Percentiles rank a stretch among this genome's conserved stretches.
phyloP scores from a whole-genome alignment of 2,329 filamentous ascomycete genomes.

The Penicillium sp. region DNA sequence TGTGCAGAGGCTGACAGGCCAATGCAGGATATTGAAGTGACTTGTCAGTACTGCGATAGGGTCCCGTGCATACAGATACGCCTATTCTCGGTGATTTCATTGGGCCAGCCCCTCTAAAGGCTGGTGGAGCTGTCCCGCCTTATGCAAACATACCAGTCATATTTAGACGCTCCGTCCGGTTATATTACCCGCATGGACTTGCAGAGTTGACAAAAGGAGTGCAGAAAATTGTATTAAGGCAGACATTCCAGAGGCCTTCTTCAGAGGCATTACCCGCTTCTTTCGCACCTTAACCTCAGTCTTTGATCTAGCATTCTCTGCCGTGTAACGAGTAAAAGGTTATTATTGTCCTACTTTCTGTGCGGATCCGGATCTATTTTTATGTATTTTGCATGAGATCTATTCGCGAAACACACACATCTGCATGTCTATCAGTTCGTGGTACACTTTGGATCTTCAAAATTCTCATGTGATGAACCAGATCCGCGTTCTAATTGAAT shows the following conservation, averaged over 20 bases:
- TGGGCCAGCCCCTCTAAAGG: neutral
- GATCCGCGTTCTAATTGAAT: neutral
- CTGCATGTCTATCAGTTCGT: neutral
- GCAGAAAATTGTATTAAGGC: neutral
- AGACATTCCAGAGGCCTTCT: neutral
- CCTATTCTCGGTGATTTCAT: neutral
- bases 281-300: neutral
- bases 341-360: neutral
- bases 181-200: neutral
- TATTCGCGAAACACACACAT: neutral
- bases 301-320: neutral
- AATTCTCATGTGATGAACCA: neutral
- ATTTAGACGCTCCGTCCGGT: neutral
- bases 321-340: neutral
- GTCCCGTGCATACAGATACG: neutral
- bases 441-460: neutral
- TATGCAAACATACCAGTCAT: neutral
- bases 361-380: neutral
- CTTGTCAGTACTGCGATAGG: neutral
- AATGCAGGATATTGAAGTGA: neutral
- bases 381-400: neutral
- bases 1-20: slow-evolving; percentile 1
- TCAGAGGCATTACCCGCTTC: neutral
- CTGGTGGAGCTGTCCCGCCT: slow-evolving; percentile 1
- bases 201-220: neutral